Base-by-base conservation (phyloP, 106 monocot species). In the Allium fistulosum region DNA sequence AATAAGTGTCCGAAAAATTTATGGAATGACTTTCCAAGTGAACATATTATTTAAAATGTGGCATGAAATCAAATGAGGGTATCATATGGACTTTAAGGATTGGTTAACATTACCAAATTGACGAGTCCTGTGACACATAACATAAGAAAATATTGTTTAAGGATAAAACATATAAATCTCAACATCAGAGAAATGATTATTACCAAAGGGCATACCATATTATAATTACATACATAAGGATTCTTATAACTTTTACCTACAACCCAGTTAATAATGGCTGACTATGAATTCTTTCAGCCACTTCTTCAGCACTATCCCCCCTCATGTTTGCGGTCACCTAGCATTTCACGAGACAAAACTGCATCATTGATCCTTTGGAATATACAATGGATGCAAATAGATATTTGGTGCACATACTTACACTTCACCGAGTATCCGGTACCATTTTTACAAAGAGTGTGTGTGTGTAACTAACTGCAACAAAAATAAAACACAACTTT, bases 291-390 rank as follows among this genome's bases (percentile, higher is more conserved):
- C 83, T 84, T 63, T 84, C 84, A 9, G 92, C 87, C 72, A 99
- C 90, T 81, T 92, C 90, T 72, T 93, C 84, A 13, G 92, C 89
- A 81, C 78, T 90, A 71, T 48, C 83, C 1, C 97, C 97, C 64
- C 89, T 92, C 97, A 99, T 99, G 72, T 99, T 84, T 74, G 97
- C 92, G 70, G 77, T 79, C 13, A 99, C 90, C 97, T 99, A 73
- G 7, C 69, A 74, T 49, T 16, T 75, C 9, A 53, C 55, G 75
- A 15, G 14, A 68, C 57, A 1, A 5, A 37, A 37, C 5, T 5
- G 37, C 2, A 37, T 5, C 2, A 37, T 1, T 37, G 37, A 37
- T 37, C 5, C 37, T 1, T 37, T 37, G 4, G 37, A 37, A 37
- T 5, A 37, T 37, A 37, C 37, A 37, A 37, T 5, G 5, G 37